Evolutionary conservation across 345 rosid species (phyloP).

Genomic region (Eucalyptus caleyi): DNA sequence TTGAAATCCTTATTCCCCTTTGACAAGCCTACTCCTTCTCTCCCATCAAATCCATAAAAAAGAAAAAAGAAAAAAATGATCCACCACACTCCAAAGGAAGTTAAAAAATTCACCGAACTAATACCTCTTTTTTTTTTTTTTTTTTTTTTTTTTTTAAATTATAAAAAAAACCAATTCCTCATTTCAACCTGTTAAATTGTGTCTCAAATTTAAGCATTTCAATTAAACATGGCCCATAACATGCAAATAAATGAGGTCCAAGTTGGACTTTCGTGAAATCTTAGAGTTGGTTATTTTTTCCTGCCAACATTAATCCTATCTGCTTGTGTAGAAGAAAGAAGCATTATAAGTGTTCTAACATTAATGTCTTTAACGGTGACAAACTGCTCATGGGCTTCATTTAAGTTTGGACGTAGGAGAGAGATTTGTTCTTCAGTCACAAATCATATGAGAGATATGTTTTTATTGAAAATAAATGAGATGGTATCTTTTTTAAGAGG

Average conservation of each 20-base stretch:
- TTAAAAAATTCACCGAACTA: not conserved
- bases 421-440: no score
- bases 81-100: not conserved
- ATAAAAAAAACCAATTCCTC: no score
- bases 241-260: not conserved
- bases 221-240: not conserved
- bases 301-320: not conserved
- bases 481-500: no score
- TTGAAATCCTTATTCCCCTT: not conserved
- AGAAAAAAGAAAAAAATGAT: no score
- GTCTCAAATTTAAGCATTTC: not conserved
- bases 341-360: not conserved
- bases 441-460: no score
- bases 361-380: not conserved
- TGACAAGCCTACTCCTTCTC: not conserved
- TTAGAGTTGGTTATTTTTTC: no score
- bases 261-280: not conserved
- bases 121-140: no score
- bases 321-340: not conserved
- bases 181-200: no score
- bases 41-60: not conserved
- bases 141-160: no score
- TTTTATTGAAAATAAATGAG: not conserved
- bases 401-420: no score
- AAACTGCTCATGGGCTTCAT: no score